Percentiles rank a stretch among this genome's conserved stretches.
These are phyloP conservation scores for Alternaria burnsii DNA, from an alignment of 2,329 filamentous ascomycete species.

Conservation along the genomic window DNA sequence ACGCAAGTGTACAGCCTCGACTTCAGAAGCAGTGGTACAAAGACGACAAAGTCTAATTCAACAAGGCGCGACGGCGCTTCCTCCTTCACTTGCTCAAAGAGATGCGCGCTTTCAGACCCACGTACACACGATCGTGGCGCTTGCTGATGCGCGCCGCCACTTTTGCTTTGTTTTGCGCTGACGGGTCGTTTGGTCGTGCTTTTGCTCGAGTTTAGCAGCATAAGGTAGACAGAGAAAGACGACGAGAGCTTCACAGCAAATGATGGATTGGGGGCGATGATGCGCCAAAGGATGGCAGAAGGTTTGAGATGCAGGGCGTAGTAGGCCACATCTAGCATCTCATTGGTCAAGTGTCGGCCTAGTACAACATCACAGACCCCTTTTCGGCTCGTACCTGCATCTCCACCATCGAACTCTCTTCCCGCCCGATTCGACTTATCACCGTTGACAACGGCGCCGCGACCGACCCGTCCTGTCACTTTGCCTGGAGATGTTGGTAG, in stretches of 20 bases:
- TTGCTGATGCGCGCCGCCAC: constrained; percentile 16
- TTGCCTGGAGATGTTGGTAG: not conserved
- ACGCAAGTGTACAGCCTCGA: constrained; percentile 15
- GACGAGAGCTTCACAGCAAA: constrained; percentile 16
- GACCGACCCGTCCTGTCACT: constrained; percentile 10
- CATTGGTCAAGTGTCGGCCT: constrained; percentile 11
- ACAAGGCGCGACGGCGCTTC: constrained; percentile 8
- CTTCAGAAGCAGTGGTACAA: constrained; percentile 10
- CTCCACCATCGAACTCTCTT: not conserved
- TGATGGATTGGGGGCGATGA: constrained; percentile 16
- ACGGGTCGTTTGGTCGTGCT: constrained; percentile 16
- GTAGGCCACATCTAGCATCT: constrained; percentile 2
- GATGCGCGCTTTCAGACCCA: constrained; percentile 7
- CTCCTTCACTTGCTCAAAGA: constrained; percentile 1
- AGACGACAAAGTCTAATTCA: constrained; percentile 10
- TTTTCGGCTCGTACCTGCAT: constrained; percentile 8
- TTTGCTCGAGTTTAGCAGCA: constrained; percentile 21
- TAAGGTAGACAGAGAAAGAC: constrained; percentile 12
- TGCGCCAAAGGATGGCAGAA: constrained; percentile 19
- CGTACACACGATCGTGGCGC: constrained; percentile 15
- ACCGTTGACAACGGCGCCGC: constrained; percentile 14
- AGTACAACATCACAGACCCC: constrained; percentile 4
- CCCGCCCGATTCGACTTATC: not conserved
- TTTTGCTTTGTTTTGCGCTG: constrained; percentile 13
- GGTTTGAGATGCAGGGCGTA: constrained; percentile 25